Base-by-base conservation (phyloP, 352 stramenopile species). In the Phytophthora kernoviae region DNA sequence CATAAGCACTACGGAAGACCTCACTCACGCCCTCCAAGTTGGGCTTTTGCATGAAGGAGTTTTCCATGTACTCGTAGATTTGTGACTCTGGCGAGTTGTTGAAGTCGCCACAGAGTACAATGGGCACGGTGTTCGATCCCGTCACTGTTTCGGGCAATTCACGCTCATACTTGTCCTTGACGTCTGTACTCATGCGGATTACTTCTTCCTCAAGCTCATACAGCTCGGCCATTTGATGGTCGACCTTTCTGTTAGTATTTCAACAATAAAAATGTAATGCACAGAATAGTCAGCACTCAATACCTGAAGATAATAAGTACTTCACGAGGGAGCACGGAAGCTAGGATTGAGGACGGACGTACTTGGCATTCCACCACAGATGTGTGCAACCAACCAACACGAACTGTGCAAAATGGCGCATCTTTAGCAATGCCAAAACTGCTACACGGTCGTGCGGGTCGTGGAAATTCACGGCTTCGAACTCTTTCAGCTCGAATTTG, bases 41-140 rank as follows among this genome's bases (percentile, higher is more conserved):
- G 34, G 80, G 81, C 39, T 89, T 89, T 44, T 91, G 81, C 78
- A 95, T 90, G 59, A 96, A 94, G n/a, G 79, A 77, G 55, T 75
- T 88, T 53, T 93, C 73, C 87, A 96, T 93, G 66, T 96, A 94
- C 62, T 91, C 75, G 73, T 96, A 96, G 43, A 96, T 71, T 20
- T 79, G 75, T 4, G 84, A 94, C 45, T 91, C 78, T 12, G 84
- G 87, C 1, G 84, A 93, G 67, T 96, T 96, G 65, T 96, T 96
- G 43, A 96, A 96, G 58, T 96, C 87, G 22, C 87, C 87, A 24
- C 84, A 94, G 1, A 96, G 64, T 27, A 96, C 81, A 17, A 96
- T 84, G 41, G 85, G 85, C 7, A 94, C 56, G 18, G 70, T 79
- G 48, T 72, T 70, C 36, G 65, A 57, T 10, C 84, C 84, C 0